phyloP scores from a whole-genome alignment of 106 monocot species.

The Cymbidium sinense region DNA sequence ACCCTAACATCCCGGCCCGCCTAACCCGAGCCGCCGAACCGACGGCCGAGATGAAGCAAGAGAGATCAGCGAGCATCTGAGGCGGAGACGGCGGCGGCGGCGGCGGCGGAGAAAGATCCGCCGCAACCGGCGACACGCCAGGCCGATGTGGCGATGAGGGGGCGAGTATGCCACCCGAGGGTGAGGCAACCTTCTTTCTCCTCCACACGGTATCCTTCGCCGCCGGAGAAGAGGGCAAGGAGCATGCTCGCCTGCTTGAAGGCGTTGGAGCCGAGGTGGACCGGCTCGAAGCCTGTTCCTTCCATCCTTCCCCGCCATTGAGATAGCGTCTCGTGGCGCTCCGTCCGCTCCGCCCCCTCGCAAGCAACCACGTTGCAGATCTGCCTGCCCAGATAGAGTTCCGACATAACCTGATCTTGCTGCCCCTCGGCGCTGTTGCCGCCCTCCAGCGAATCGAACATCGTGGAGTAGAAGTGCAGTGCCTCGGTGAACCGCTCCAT shows the following conservation, averaged over 20 bases:
- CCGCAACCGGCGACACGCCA: slow-evolving; percentile 33
- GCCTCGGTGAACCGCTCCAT: slow-evolving; percentile 86
- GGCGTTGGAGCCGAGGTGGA: slow-evolving; percentile 80
- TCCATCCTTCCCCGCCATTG: slow-evolving; percentile 59
- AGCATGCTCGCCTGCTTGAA: slow-evolving; percentile 92
- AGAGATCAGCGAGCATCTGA: neutral
- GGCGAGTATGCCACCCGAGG: slow-evolving; percentile 90
- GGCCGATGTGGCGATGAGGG: slow-evolving; percentile 90
- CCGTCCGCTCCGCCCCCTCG: slow-evolving; percentile 68
- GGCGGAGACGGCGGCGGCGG: neutral
- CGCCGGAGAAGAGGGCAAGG: slow-evolving; percentile 59
- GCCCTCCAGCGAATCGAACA: slow-evolving; percentile 92
- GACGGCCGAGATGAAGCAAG: slow-evolving; percentile 1
- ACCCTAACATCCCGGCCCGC: neutral
- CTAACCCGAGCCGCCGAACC: neutral
- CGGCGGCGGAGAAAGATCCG: neutral
- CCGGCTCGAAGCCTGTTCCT: slow-evolving; percentile 55
- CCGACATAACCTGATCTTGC: slow-evolving; percentile 55
- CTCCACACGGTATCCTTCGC: slow-evolving; percentile 83
- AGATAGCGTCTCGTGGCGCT: slow-evolving; percentile 74
- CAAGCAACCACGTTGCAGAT: slow-evolving; percentile 93
- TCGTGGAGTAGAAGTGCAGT: slow-evolving; percentile 89
- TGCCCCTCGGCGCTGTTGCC: slow-evolving; percentile 13
- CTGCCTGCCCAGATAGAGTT: slow-evolving; percentile 75
- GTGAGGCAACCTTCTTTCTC: slow-evolving; percentile 84